phyloP scores from a whole-genome alignment of 805 yeast species.

The Metschnikowia orientalis region DNA sequence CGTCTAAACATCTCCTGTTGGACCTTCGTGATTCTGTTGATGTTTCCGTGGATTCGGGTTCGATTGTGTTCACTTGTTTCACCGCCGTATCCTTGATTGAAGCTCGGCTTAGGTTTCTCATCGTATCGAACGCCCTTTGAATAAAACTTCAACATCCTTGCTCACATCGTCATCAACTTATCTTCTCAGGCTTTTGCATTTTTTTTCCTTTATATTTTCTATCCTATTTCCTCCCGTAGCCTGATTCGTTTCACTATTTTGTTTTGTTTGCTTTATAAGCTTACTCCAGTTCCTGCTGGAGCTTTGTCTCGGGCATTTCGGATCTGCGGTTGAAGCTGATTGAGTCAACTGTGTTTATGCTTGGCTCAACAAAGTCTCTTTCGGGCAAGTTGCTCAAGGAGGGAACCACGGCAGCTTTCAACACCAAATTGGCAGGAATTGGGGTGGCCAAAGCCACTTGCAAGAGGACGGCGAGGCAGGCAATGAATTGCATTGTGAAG shows the following conservation, averaged over 20 bases:
- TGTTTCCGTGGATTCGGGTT: not conserved
- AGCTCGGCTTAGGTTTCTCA: no score
- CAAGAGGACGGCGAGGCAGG: slow-evolving; percentile 4
- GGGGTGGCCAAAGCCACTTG: slow-evolving; percentile 22
- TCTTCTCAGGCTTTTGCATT: no score
- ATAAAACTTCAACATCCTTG: no score
- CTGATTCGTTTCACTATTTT: no score
- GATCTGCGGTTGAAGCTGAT: slow-evolving; percentile 1
- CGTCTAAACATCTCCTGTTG: no score
- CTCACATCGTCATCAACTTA: no score
- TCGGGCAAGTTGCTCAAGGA: slow-evolving; percentile 11
- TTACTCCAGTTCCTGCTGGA: slow-evolving; percentile 4
- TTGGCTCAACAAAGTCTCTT: slow-evolving; percentile 5
- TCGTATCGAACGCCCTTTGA: no score
- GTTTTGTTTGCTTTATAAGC: not conserved
- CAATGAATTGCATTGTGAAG: slow-evolving; percentile 11
- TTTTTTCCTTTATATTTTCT: no score
- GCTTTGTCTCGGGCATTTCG: not conserved
- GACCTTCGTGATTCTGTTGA: no score
- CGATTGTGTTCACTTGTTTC: slow-evolving; percentile 7
- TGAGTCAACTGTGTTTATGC: not conserved
- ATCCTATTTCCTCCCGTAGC: no score
- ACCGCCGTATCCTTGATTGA: no score
- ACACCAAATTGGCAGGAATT: slow-evolving; percentile 26
- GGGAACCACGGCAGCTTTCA: slow-evolving; percentile 18